Base-by-base conservation (phyloP, 1,139 yeast species). In the Tardiomyces blankii region DNA sequence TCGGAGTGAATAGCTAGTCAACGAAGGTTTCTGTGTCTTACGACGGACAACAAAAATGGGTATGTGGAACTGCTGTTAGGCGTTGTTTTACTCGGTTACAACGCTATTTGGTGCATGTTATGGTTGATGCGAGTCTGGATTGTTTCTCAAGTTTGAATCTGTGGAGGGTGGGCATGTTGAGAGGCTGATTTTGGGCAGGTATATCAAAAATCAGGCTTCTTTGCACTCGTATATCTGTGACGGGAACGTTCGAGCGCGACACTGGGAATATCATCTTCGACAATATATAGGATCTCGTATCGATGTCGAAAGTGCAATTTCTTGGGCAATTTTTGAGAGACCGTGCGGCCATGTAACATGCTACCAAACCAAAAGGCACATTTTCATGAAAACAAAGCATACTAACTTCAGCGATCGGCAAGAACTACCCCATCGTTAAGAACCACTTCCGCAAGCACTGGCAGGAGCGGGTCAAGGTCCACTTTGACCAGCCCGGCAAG, bases 401-500 rank as follows among this genome's bases (percentile, higher is more conserved):
- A 9, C 14, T n/a, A 19, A 39, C 28, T 19, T n/a, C 33, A 91
- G 97, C 97, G 76, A 87, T 91, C 79, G 75, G 91, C 68, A 88
- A 91, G 89, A 91, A 91, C 77, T 78, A 83, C 69, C 70, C 72
- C 62, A 64, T 68, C 63, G 66, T 64, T 61, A 62, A 75, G 69
- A 73, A 72, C 95, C 96, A 82, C 78, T 89, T 80, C 88, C 59
- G 71, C 58, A 91, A 91, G 86, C 91, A 88, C 95, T 91, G 99
- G 99, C 97, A 91, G 79, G 95, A 86, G 77, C 87, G 98, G 73
- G 99, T 91, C 80, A 86, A 79, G 74, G 95, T 87, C 67, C 96
- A 91, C 88, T 83, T 89, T 70, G 96, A 89, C 89, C 97, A 91
- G 80, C 95, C 97, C 67, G 97, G 97, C 73, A 87, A 88, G 83